Conservation (phyloP, 106 monocot genomes). For the Phalaenopsis equestris region DNA sequence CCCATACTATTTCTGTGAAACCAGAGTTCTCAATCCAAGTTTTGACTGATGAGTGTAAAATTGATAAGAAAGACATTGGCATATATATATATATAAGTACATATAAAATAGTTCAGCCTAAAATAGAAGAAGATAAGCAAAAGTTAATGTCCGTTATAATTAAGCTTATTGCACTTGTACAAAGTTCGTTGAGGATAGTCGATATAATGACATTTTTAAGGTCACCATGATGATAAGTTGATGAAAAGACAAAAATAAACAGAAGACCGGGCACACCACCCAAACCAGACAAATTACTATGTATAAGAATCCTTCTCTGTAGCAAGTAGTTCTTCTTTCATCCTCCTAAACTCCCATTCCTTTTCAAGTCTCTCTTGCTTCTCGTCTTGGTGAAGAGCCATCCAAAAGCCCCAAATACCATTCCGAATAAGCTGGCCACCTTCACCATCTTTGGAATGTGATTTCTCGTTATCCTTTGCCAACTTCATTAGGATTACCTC, state of each 20-base stretch:
- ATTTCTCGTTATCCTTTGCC: background rate
- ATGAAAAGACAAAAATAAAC: background rate
- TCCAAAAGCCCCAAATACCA: constrained; percentile 91
- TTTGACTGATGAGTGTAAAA: background rate
- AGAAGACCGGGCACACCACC: background rate
- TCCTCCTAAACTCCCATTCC: constrained; percentile 47
- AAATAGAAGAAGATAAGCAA: background rate
- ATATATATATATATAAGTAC: background rate
- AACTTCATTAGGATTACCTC: background rate
- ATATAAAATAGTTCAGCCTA: background rate
- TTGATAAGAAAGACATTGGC: background rate
- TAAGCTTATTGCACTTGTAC: background rate
- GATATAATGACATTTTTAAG: background rate
- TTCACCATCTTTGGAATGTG: constrained; percentile 53
- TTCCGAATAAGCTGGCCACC: constrained; percentile 75
- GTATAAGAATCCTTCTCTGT: constrained; percentile 29
- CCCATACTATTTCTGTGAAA: background rate
- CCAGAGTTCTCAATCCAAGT: background rate
- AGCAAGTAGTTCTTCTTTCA: constrained; percentile 45
- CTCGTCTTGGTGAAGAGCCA: constrained; percentile 94
- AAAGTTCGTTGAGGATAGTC: background rate
- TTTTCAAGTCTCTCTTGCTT: constrained; percentile 63
- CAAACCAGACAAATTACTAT: background rate
- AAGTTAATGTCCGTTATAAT: background rate
- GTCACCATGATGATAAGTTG: background rate